Conservation (phyloP, 1,284 basidiomycete species). For the Leccinum olivaceoglutinosum region DNA sequence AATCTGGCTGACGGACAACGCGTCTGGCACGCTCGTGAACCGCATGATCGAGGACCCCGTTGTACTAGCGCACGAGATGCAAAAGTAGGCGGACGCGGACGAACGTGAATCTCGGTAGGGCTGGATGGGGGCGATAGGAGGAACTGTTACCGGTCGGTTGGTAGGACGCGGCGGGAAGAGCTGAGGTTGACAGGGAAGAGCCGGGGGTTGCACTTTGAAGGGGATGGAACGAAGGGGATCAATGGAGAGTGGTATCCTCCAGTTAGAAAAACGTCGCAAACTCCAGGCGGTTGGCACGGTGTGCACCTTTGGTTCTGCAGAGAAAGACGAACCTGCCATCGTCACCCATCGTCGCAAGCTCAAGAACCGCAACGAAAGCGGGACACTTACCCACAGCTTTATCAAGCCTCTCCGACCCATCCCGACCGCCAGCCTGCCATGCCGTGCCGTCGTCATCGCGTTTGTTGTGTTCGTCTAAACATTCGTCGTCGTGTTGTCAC, state of each 20-base stretch:
- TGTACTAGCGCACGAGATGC: constrained; percentile 76
- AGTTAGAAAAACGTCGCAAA: too few relatives aligned
- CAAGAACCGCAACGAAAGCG: too few relatives aligned
- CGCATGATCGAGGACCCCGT: constrained; percentile 80
- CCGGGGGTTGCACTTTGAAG: constrained; percentile 36
- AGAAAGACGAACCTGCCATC: too few relatives aligned
- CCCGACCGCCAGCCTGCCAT: too few relatives aligned
- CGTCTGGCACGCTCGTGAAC: constrained; percentile 83
- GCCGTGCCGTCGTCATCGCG: too few relatives aligned
- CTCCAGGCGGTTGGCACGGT: too few relatives aligned
- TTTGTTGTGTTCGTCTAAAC: too few relatives aligned
- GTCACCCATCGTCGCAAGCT: too few relatives aligned
- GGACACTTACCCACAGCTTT: too few relatives aligned
- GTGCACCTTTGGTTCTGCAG: too few relatives aligned
- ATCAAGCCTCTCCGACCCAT: too few relatives aligned
- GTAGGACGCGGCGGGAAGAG: constrained; percentile 22
- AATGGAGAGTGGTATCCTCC: constrained; percentile 28
- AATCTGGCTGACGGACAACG: constrained; percentile 74
- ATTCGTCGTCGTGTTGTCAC: too few relatives aligned
- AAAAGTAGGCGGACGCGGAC: constrained; percentile 73
- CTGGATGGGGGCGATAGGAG: constrained; percentile 46
- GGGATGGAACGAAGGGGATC: constrained; percentile 41
- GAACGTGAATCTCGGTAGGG: constrained; percentile 74
- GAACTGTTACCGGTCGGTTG: constrained; percentile 26
- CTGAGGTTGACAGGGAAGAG: constrained; percentile 20